Evolutionary conservation across 768 basidiomycete genomes (phyloP), one percentile per base, ranked within the genome.

Genomic region (Chiua virens): DNA sequence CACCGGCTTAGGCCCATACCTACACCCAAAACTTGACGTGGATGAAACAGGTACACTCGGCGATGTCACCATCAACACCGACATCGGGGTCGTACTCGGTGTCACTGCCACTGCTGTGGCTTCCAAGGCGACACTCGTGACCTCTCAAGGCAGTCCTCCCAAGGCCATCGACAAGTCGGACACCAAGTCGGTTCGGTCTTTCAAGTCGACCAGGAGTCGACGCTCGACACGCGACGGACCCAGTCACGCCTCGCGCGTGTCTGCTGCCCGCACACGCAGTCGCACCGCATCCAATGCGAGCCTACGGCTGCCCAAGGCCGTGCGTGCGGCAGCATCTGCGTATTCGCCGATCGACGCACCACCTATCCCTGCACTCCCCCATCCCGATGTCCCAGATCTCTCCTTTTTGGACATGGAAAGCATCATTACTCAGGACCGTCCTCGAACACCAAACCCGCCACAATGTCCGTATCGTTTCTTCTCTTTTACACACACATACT

Each of bases 251-350:
- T 73, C 74, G 34, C 74, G 77, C 8, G 75, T 91, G 3, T 76
- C 77, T 5, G 83, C 89, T 5, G 89, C 89, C 2, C 79, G 80
- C 50, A 78, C 72, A 51, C 78, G 87, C 36, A 87, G 85, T 63
- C 73, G 75, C 38, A 75, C 85, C 2, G 75, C 80, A 8, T 87
- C 86, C 5, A 81, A 84, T 56, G 78, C 81, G 21, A 88, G 85
- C 60, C 69, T 91, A 8, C 80, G 88, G 1, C 70, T 89, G 21
- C 83, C 81, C 0, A 70, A 69, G 51, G 44, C 74, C 43, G 43
- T 71, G 35, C 62, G 65, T 20, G 56, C 62, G 2, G n/a, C 53
- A 50, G 4, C 71, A 60, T n/a, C 74, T 59, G 23, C 73, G 65
- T 32, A 67, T 69, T 2, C 73, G 64, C 15, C 70, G 67, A 40